Percentiles rank a stretch among this genome's conserved stretches.
These are phyloP conservation scores for Nitzschia palea DNA, from an alignment of 108 stramenopile species.

Conservation along the genomic window DNA sequence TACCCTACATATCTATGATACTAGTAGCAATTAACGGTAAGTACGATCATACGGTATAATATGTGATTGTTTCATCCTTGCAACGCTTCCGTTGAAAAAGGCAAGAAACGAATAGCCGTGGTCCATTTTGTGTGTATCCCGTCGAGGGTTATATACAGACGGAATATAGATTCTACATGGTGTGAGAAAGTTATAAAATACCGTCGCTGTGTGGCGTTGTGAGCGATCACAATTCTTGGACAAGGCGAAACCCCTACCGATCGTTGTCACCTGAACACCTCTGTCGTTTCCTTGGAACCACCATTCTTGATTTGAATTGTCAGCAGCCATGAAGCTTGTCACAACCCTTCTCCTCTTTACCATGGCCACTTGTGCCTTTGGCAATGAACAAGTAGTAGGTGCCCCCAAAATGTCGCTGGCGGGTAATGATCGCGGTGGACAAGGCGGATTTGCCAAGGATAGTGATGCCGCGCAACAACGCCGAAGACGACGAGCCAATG, in stretches of 20 bases:
- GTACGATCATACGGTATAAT: no score
- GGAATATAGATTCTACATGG: no score
- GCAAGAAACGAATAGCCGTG: no score
- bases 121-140: no score
- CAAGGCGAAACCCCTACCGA: background rate
- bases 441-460: conserved; percentile 10
- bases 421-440: conserved; percentile 2
- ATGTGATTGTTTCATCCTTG: no score
- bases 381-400: background rate
- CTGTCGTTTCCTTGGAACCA: background rate
- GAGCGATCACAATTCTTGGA: conserved; percentile 5
- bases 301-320: background rate
- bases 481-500: background rate
- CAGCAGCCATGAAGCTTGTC: conserved; percentile 4
- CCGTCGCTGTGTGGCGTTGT: background rate
- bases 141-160: no score
- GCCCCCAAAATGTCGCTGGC: conserved; percentile 1
- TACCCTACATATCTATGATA: no score
- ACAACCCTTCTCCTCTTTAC: background rate
- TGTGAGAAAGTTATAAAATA: background rate
- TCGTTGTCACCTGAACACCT: background rate
- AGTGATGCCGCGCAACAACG: conserved; percentile 1
- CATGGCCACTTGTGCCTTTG: conserved; percentile 1
- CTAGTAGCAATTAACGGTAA: no score
- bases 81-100: no score